Evolutionary conservation across 495 filamentous ascomycete species (phyloP).

Genomic region (Aspergillus sclerotioniger): DNA sequence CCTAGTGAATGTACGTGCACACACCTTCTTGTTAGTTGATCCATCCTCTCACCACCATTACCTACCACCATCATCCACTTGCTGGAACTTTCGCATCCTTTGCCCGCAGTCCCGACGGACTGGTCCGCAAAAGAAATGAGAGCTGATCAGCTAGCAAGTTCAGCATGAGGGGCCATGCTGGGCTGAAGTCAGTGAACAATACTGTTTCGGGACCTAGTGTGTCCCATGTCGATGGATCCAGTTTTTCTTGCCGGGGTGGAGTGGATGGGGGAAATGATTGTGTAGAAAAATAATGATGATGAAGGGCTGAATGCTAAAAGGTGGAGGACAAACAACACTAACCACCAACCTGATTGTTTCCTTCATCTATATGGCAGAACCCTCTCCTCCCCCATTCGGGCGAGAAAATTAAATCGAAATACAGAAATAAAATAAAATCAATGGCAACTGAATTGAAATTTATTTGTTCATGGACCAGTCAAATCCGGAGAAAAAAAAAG

Average conservation of each 20-base stretch:
- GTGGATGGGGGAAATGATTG: not conserved
- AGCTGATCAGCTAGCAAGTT: not conserved
- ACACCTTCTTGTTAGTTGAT: no score
- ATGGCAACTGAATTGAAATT: no score
- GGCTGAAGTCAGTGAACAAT: not conserved
- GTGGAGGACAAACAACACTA: not conserved
- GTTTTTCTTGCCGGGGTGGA: not conserved
- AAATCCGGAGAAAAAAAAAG: not conserved
- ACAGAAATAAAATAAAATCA: no score
- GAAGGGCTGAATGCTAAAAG: not conserved
- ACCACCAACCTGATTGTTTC: not conserved
- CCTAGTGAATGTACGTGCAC: not conserved
- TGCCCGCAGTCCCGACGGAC: not conserved
- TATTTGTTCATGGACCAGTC: no score
- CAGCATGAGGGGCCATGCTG: not conserved
- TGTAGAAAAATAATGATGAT: not conserved
- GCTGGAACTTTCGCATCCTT: not conserved
- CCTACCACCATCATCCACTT: not conserved
- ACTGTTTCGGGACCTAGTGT: not conserved
- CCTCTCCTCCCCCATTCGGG: not conserved
- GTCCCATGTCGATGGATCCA: not conserved
- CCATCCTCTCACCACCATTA: not conserved
- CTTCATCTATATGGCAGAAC: not conserved
- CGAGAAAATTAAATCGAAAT: not conserved
- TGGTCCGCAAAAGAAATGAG: constrained; percentile 4